These are phyloP conservation scores for Porodaedalea pini DNA, from an alignment of 1,284 basidiomycete genomes.

Conservation along the genomic window DNA sequence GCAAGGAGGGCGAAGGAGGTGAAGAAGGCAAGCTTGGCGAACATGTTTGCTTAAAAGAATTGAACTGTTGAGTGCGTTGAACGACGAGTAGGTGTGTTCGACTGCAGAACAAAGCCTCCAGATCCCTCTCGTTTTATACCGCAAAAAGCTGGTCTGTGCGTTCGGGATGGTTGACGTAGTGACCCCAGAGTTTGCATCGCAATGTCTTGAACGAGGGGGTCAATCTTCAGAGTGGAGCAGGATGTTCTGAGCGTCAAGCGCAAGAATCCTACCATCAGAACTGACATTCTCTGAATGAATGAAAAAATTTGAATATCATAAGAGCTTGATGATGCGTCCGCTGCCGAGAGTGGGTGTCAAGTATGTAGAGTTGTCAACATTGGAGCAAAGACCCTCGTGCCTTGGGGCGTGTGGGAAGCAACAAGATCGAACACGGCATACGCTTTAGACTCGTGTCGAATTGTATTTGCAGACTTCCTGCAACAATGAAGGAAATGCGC, in stretches of 20 bases:
- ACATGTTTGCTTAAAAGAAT: conserved; percentile 12
- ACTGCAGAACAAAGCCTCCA: not conserved
- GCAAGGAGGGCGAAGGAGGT: conserved; percentile 21
- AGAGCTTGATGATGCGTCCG: not conserved
- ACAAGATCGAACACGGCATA: not conserved
- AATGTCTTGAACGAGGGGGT: not conserved
- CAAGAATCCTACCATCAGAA: not conserved
- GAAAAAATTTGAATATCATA: not conserved
- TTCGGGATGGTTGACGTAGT: not conserved
- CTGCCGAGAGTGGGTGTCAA: not conserved
- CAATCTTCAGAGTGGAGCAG: not conserved
- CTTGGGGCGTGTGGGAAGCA: not conserved
- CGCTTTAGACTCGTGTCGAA: not conserved
- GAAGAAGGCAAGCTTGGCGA: conserved; percentile 15
- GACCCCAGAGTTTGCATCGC: not conserved
- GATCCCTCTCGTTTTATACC: not conserved
- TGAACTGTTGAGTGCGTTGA: not conserved
- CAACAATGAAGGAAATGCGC: not conserved
- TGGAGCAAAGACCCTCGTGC: not conserved
- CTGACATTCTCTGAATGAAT: not conserved
- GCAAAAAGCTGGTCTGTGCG: not conserved
- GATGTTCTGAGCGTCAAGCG: not conserved
- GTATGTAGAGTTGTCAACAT: not conserved
- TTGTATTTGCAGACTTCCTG: not conserved
- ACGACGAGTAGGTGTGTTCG: not conserved